A percentile compares a stretch with the other conserved stretches of the same genome.
Conservation (phyloP, 2,329 filamentous ascomycete species). For the Orbilia brochopaga region DNA sequence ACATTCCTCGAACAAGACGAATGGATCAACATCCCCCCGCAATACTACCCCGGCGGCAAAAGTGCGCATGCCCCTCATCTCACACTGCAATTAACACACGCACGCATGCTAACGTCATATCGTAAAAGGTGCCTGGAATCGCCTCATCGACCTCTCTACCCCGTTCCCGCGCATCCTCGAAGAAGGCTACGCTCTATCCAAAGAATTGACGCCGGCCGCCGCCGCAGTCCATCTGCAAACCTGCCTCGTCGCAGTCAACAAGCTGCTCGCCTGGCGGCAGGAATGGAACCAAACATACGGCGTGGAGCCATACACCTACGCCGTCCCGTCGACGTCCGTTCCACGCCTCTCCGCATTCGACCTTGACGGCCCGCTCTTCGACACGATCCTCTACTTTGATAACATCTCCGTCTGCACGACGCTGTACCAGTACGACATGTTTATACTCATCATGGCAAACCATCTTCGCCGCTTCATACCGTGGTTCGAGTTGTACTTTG, state of each 20-base stretch:
- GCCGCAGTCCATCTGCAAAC: conserved; percentile 25
- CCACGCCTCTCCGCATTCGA: conserved; percentile 25
- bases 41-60: conserved; percentile 45
- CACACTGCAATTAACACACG: background rate
- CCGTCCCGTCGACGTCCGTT: conserved; percentile 23
- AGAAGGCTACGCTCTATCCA: conserved; percentile 23
- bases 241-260: conserved; percentile 17
- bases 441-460: conserved; percentile 19
- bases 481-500: conserved; percentile 47
- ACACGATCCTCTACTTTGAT: conserved; percentile 37
- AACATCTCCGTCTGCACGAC: conserved; percentile 46
- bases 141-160: conserved; percentile 24
- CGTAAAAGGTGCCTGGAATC: conserved; percentile 36
- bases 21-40: conserved; percentile 40
- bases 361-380: conserved; percentile 35
- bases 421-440: conserved; percentile 31
- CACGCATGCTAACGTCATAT: background rate
- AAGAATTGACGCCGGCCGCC: conserved; percentile 30
- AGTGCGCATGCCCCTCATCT: conserved; percentile 21
- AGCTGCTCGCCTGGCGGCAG: conserved; percentile 38
- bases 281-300: conserved; percentile 44
- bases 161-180: conserved; percentile 27
- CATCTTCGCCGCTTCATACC: conserved; percentile 30
- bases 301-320: conserved; percentile 32
- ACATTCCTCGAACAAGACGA: conserved; percentile 35